A percentile compares a stretch with the other conserved stretches of the same genome.
These are phyloP conservation scores for Phialophora verrucosa DNA, from an alignment of 2,329 filamentous ascomycete genomes.

Conservation along the genomic window DNA sequence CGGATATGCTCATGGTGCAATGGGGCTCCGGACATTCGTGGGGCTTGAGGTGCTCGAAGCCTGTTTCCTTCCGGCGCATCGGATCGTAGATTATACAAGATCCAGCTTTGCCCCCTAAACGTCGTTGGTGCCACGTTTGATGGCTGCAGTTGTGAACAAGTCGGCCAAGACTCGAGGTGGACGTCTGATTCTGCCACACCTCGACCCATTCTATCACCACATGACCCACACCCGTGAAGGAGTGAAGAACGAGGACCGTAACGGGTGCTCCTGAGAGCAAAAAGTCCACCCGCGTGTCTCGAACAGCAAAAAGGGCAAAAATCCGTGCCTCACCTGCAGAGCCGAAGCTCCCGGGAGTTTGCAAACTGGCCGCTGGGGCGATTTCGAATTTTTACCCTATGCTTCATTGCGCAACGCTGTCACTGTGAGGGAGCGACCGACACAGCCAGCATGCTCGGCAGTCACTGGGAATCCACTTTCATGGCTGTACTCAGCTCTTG, in stretches of 20 bases:
- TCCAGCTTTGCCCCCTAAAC: background rate
- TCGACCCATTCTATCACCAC: background rate
- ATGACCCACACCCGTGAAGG: background rate
- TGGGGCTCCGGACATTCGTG: too few relatives aligned
- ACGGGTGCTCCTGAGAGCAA: background rate
- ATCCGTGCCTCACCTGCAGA: constrained; percentile 20
- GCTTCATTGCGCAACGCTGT: constrained; percentile 12
- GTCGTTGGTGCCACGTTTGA: background rate
- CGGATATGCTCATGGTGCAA: too few relatives aligned
- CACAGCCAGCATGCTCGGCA: constrained; percentile 17
- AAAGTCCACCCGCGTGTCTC: background rate
- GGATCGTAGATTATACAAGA: background rate
- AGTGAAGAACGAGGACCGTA: background rate
- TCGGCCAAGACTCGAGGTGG: background rate
- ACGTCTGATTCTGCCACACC: background rate
- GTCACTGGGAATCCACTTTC: constrained; percentile 23
- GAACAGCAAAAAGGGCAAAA: constrained; percentile 10
- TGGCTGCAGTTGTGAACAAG: background rate
- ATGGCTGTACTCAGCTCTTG: constrained; percentile 15
- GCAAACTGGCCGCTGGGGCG: constrained; percentile 17
- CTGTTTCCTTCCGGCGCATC: too few relatives aligned
- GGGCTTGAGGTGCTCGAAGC: too few relatives aligned
- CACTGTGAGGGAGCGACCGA: background rate
- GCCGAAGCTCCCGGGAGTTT: constrained; percentile 18
- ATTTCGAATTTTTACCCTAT: constrained; percentile 22